A percentile compares a stretch with the other conserved stretches of the same genome.
These are phyloP conservation scores for Geranium rotundifolium DNA, from an alignment of 345 rosid genomes.

Conservation along the genomic window DNA sequence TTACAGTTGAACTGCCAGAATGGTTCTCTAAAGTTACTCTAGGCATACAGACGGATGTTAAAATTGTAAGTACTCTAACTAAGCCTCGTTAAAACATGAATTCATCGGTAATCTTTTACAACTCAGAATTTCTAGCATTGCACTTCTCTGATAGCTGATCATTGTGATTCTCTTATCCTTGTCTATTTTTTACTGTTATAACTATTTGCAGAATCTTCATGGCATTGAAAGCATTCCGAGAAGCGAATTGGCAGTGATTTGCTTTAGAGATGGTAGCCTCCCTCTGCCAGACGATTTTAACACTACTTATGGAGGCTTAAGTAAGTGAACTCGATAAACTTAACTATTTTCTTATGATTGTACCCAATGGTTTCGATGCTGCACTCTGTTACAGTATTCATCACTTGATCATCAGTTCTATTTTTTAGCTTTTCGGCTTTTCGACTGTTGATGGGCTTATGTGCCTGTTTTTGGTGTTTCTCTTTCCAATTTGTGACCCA, in stretches of 20 bases:
- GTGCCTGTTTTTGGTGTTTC: too few relatives aligned
- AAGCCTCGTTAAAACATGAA: slow-evolving; percentile 5
- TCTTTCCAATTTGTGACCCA: too few relatives aligned
- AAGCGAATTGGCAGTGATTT: slow-evolving; percentile 56
- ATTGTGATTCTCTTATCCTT: too few relatives aligned
- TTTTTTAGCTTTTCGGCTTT: too few relatives aligned
- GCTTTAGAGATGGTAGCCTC: slow-evolving; percentile 92
- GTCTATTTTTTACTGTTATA: slow-evolving; percentile 10
- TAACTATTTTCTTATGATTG: background rate
- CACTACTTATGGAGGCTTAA: slow-evolving; percentile 39
- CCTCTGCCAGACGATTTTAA: slow-evolving; percentile 70
- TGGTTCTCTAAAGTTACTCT: slow-evolving; percentile 81
- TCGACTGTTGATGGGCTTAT: too few relatives aligned
- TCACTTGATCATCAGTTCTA: too few relatives aligned
- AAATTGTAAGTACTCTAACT: slow-evolving; percentile 46
- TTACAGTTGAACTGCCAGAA: slow-evolving; percentile 82
- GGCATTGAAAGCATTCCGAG: slow-evolving; percentile 35
- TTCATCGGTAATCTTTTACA: too few relatives aligned
- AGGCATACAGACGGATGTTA: slow-evolving; percentile 64
- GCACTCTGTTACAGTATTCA: too few relatives aligned
- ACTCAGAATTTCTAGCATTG: too few relatives aligned
- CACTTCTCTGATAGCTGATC: too few relatives aligned
- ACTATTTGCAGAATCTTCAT: slow-evolving; percentile 30
- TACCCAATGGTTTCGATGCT: too few relatives aligned
- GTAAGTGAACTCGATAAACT: slow-evolving; percentile 19